phyloP scores from a whole-genome alignment of 306 rosid genomes.

The Hippophae tibetana region DNA sequence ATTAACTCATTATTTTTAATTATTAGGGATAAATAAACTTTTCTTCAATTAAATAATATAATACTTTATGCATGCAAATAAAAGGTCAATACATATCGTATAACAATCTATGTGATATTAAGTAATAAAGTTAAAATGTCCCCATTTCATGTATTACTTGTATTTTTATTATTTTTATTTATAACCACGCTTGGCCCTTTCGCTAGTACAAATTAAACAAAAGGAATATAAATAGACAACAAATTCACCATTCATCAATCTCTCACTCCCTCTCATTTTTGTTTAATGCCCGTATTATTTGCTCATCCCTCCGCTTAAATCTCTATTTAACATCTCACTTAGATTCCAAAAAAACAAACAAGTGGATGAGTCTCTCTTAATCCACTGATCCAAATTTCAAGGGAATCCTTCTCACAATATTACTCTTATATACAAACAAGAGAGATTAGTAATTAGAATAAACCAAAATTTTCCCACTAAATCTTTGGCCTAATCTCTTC shows the following conservation, averaged over 20 bases:
- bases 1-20: no score
- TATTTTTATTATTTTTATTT: no score
- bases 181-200: no score
- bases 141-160: no score
- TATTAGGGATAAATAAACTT: no score
- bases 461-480: neutral
- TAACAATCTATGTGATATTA: no score
- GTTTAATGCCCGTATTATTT: conserved; percentile 49
- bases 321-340: conserved; percentile 27
- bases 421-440: conserved; percentile 15
- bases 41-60: no score
- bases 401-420: conserved; percentile 11
- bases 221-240: conserved; percentile 36
- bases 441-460: neutral
- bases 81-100: no score
- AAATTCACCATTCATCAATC: conserved; percentile 38
- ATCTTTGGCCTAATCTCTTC: neutral
- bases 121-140: no score
- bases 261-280: conserved; percentile 41
- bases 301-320: conserved; percentile 56
- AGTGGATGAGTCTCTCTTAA: conserved; percentile 46
- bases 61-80: no score
- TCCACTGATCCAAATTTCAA: conserved; percentile 38
- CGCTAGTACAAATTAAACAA: conserved; percentile 2
- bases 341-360: conserved; percentile 7